Base-by-base conservation (phyloP, 345 rosid species). In the Moricandia moricandioides region DNA sequence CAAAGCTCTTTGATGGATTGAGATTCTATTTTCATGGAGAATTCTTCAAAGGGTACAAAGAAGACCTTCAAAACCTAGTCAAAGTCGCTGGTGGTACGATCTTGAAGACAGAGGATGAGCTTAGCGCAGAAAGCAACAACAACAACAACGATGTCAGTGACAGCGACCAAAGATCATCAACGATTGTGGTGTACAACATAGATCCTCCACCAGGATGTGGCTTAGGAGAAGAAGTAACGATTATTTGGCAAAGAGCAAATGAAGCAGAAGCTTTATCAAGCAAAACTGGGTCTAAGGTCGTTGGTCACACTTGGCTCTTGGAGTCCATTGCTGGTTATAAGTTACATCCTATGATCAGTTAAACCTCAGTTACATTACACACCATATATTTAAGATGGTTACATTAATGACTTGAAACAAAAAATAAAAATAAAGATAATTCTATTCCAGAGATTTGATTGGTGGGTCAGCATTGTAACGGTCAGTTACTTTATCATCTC, bases 281-380 rank as follows among this genome's bases (percentile, higher is more conserved):
- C 27, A 78, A 82, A 78, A 70, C 71, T 39, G 90, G 90, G 11
- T 76, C 81, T 11, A 82, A 26, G 9, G 83, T 89, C 26, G 81
- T 85, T 40, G 88, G 89, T 56, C 93, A 88, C 58, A 85, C 94
- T 0, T 93, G 96, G 94, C 74, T 93, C 26, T 82, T 91, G 81
- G 92, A 91, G 67, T 93, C 97, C 1, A 84, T 93, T 47, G 93
- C 55, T 49, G 55, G 55, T 49, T 49, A 49, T 49, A 49, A 49
- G 55, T 49, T 49, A 16, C 55, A 49, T 14, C 55, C 55, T 49
- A 49, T 49, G 55, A 49, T 49, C n/a, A 62, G 34, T 33, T 73
- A 21, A 21, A 21, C 24, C 14, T 49, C 55, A 6, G 18, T 47
- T 47, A 0, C 52, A 5, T 14, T 0, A 0, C 0, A 13, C 52